Evolutionary conservation across 2,329 filamentous ascomycete species (phyloP), one percentile per base, ranked within the genome.

Genomic region (Pseudocercospora musae): DNA sequence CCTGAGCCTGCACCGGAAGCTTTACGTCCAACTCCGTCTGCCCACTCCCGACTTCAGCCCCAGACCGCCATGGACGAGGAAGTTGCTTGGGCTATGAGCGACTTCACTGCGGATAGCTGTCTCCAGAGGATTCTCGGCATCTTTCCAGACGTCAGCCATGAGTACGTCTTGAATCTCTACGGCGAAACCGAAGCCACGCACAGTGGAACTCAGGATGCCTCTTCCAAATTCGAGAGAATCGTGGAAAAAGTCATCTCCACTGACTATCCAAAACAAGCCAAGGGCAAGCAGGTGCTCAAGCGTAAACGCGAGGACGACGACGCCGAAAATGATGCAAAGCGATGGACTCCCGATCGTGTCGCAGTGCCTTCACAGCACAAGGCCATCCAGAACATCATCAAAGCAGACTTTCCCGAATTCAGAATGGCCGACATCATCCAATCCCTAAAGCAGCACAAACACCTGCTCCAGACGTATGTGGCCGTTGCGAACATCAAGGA

Each of bases 401-500:
- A 78, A 65, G 75, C 78, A 57, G 77, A 80, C 48, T 80, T 79
- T 55, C 73, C 70, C 0, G 68, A 72, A 7, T 69, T 80, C 5
- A 74, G 78, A 1, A 69, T 72, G 10, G 67, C 70, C 15, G 74
- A 75, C 61, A 76, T 81, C 62, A 68, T 57, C 13, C 53, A 58
- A 71, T 20, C 69, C 70, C 1, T 53, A 79, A 5, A 55, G 29
- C 15, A 49, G 60, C 62, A 74, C 4, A 72, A 73, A 55, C 75
- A 76, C 18, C 72, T 80, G 4, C 79, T 72, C 68, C 75, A 76
- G 61, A 68, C 76, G 1, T 79, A 77, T 60, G 33, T 74, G 8
- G 62, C 71, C 6, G 66, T 80, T 13, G 74, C 71, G n/a, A 65
- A 58, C 8, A 58, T 63, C 21, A 68, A 62, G 57, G 70, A 72